A percentile compares a stretch with the other conserved stretches of the same genome.
Evolutionary conservation across 208 protist species (phyloP).

Genomic region (Herpetomonas samuelpessoai): DNA sequence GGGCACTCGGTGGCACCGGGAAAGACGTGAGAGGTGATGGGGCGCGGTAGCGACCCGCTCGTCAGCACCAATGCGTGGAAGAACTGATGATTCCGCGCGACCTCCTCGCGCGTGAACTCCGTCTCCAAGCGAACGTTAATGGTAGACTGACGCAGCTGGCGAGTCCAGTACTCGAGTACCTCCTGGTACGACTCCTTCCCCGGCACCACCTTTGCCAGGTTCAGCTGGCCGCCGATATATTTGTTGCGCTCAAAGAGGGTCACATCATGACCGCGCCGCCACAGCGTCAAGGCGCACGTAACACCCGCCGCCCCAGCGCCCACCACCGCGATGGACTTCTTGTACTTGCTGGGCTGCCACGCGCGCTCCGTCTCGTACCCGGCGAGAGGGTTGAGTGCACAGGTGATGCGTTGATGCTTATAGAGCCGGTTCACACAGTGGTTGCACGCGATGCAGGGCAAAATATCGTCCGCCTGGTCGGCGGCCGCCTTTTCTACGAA

Average conservation of each 20-base stretch:
- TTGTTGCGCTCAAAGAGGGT: slow-evolving; percentile 80
- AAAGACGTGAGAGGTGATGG: slow-evolving; percentile 62
- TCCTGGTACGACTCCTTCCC: slow-evolving; percentile 93
- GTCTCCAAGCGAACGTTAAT: slow-evolving; percentile 76
- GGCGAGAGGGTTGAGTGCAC: slow-evolving; percentile 90
- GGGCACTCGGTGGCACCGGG: slow-evolving; percentile 58
- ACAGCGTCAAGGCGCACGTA: slow-evolving; percentile 86
- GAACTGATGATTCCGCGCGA: slow-evolving; percentile 75
- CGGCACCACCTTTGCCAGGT: slow-evolving; percentile 91
- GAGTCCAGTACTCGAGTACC: slow-evolving; percentile 88
- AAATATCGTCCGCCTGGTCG: slow-evolving; percentile 60
- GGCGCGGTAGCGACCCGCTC: slow-evolving; percentile 60
- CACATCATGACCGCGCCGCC: slow-evolving; percentile 90
- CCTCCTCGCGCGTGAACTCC: slow-evolving; percentile 76
- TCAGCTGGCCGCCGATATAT: slow-evolving; percentile 91
- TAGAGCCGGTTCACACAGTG: slow-evolving; percentile 94
- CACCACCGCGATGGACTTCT: slow-evolving; percentile 87
- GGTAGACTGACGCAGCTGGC: slow-evolving; percentile 69
- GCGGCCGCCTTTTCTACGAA: slow-evolving; percentile 84
- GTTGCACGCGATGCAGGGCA: slow-evolving; percentile 95
- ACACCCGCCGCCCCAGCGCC: slow-evolving; percentile 91
- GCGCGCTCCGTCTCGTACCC: slow-evolving; percentile 85
- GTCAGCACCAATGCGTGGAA: slow-evolving; percentile 82
- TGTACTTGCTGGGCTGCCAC: slow-evolving; percentile 41
- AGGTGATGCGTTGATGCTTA: slow-evolving; percentile 81